Evolutionary conservation across 1,284 basidiomycete species (phyloP).

Genomic region (Apiotrichum porosum): DNA sequence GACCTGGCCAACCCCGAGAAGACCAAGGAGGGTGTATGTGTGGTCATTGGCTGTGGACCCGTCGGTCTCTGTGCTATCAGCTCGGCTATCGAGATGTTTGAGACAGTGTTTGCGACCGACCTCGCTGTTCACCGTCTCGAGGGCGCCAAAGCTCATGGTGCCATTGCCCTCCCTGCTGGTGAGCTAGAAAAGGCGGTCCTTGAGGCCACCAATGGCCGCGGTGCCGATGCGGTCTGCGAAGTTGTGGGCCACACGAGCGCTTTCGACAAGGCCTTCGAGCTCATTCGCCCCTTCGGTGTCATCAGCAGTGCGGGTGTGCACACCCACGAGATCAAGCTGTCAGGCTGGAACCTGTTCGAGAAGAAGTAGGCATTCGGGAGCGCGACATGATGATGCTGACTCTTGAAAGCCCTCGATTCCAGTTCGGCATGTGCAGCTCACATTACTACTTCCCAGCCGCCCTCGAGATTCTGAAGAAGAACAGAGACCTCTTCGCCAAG

Average conservation of each 20-base stretch:
- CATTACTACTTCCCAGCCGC: conserved; percentile 69
- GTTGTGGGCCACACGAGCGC: conserved; percentile 73
- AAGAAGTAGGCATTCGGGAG: conserved; percentile 60
- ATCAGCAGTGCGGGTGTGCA: conserved; percentile 71
- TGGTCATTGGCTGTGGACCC: conserved; percentile 51
- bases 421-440: conserved; percentile 74
- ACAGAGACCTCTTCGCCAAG: conserved; percentile 33
- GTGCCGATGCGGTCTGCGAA: conserved; percentile 54
- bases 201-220: conserved; percentile 42
- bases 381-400: neutral
- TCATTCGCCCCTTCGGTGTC: conserved; percentile 73
- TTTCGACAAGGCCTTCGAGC: conserved; percentile 64
- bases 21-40: conserved; percentile 8
- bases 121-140: conserved; percentile 20
- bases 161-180: conserved; percentile 34
- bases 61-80: conserved; percentile 48
- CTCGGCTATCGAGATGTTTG: conserved; percentile 44
- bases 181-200: conserved; percentile 27
- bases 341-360: conserved; percentile 58
- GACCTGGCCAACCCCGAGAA: conserved; percentile 3
- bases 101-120: conserved; percentile 37
- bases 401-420: conserved; percentile 23
- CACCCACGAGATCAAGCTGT: conserved; percentile 25
- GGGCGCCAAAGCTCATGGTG: conserved; percentile 41
- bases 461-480: conserved; percentile 58